Evolutionary conservation across 352 stramenopile genomes (phyloP).

Genomic region (Globisporangium sylvaticum): DNA sequence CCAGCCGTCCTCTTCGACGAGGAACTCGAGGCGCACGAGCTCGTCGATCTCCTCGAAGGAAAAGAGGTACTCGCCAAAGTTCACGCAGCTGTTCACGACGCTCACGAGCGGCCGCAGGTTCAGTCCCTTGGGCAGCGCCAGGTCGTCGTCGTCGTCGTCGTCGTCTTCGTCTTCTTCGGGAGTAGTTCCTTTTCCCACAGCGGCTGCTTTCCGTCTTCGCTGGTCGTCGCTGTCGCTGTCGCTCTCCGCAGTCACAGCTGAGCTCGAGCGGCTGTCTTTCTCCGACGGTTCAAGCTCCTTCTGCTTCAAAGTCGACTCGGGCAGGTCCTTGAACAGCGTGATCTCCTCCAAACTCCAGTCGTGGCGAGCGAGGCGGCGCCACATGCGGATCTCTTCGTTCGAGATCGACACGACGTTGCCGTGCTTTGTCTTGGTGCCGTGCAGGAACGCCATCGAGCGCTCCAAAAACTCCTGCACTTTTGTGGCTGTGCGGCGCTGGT

Average conservation of each 20-base stretch:
- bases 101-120: slow-evolving; percentile 24
- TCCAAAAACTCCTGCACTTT: slow-evolving; percentile 81
- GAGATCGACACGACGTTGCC: slow-evolving; percentile 71
- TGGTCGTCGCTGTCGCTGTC: slow-evolving; percentile 57
- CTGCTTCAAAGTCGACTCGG: neutral
- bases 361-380: slow-evolving; percentile 61
- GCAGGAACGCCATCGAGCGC: slow-evolving; percentile 65
- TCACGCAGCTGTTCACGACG: slow-evolving; percentile 37
- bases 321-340: slow-evolving; percentile 22
- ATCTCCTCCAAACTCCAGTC: slow-evolving; percentile 63
- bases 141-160: slow-evolving; percentile 25
- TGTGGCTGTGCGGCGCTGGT: slow-evolving; percentile 60
- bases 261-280: slow-evolving; percentile 51
- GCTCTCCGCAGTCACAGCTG: slow-evolving; percentile 44
- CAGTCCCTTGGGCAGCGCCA: slow-evolving; percentile 15
- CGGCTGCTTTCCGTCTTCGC: slow-evolving; percentile 15
- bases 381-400: slow-evolving; percentile 82
- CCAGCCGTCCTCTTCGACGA: slow-evolving; percentile 80
- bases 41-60: slow-evolving; percentile 49
- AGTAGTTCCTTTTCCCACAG: slow-evolving; percentile 9
- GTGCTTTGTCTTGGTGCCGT: slow-evolving; percentile 61
- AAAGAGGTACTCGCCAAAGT: slow-evolving; percentile 44
- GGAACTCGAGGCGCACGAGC: slow-evolving; percentile 70
- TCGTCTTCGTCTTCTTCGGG: slow-evolving; percentile 24
- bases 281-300: slow-evolving; percentile 24